Percentiles rank a stretch among this genome's conserved stretches.
Conservation (phyloP, 164 flowering plant genomes). For the Berberis thunbergii region DNA sequence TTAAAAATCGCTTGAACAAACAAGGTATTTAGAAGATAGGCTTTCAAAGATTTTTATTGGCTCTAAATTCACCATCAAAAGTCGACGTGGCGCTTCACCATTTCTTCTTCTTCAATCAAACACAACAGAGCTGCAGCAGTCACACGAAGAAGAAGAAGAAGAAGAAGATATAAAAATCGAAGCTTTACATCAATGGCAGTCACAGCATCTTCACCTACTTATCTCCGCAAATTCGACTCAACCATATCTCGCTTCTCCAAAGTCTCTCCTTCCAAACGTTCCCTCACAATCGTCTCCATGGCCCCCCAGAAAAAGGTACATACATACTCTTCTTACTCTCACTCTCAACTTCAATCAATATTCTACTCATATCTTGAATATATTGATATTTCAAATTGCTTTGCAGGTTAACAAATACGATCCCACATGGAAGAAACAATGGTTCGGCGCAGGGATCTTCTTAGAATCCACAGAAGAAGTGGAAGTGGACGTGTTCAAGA, state of each 20-base stretch:
- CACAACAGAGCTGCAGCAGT: not conserved
- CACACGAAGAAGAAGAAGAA: not conserved
- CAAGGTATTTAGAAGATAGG: slow-evolving; percentile 13
- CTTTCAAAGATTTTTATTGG: slow-evolving; percentile 22
- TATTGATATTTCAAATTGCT: slow-evolving; percentile 8
- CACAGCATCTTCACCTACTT: slow-evolving; percentile 24
- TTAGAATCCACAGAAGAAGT: slow-evolving; percentile 64
- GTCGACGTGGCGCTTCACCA: slow-evolving; percentile 19
- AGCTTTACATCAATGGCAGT: slow-evolving; percentile 32
- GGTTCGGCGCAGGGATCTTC: slow-evolving; percentile 91
- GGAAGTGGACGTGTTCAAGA: slow-evolving; percentile 79
- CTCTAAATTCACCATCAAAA: not conserved
- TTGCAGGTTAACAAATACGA: slow-evolving; percentile 71
- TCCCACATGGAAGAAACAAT: slow-evolving; percentile 59
- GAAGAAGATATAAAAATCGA: not conserved
- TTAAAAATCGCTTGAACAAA: too few species aligned
- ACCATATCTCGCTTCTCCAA: slow-evolving; percentile 11
- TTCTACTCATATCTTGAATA: not conserved
- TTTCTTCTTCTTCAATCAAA: not conserved
- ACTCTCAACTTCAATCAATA: not conserved
- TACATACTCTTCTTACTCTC: not conserved
- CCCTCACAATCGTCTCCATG: slow-evolving; percentile 47
- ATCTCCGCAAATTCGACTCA: slow-evolving; percentile 9
- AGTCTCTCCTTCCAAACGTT: slow-evolving; percentile 17
- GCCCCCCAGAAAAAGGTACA: slow-evolving; percentile 37